Percentiles rank a stretch among this genome's conserved stretches.
Conservation (phyloP, 2,329 filamentous ascomycete genomes). For the Pestalotiopsis sp. region DNA sequence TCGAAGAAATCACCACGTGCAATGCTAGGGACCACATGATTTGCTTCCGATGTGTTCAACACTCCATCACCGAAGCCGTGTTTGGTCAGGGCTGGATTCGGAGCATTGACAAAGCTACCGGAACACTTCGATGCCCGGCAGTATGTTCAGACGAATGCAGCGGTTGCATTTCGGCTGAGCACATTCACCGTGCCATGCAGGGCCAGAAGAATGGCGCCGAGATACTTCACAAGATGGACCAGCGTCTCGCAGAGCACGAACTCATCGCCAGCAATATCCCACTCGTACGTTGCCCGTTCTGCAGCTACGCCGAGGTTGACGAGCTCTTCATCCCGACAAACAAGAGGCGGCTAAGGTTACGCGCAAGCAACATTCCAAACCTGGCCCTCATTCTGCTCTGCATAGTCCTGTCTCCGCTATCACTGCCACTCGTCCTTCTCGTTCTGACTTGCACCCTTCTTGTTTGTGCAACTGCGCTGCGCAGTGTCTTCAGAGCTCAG, state of each 20-base stretch:
- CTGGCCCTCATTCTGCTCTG: conserved; percentile 34
- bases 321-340: conserved; percentile 66
- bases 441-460: conserved; percentile 44
- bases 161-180: conserved; percentile 70
- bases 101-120: conserved; percentile 72
- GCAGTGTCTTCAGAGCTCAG: conserved; percentile 43
- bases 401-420: conserved; percentile 24
- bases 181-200: conserved; percentile 73
- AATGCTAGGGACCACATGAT: conserved; percentile 70
- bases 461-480: conserved; percentile 44
- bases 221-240: conserved; percentile 74
- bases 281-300: conserved; percentile 86
- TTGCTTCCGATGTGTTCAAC: conserved; percentile 81
- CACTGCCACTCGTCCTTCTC: conserved; percentile 48
- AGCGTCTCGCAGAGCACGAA: conserved; percentile 75
- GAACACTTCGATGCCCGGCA: conserved; percentile 83
- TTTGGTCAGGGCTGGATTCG: conserved; percentile 92
- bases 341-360: conserved; percentile 59
- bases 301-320: conserved; percentile 87
- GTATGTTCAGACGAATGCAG: conserved; percentile 70
- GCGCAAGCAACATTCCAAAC: conserved; percentile 51
- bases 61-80: conserved; percentile 81
- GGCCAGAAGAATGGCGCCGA: conserved; percentile 71
- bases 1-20: conserved; percentile 78
- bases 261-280: conserved; percentile 74